phyloP scores from a whole-genome alignment of 228 moss, liverwort and hornwort species.

The Sphagnum magellanicum region DNA sequence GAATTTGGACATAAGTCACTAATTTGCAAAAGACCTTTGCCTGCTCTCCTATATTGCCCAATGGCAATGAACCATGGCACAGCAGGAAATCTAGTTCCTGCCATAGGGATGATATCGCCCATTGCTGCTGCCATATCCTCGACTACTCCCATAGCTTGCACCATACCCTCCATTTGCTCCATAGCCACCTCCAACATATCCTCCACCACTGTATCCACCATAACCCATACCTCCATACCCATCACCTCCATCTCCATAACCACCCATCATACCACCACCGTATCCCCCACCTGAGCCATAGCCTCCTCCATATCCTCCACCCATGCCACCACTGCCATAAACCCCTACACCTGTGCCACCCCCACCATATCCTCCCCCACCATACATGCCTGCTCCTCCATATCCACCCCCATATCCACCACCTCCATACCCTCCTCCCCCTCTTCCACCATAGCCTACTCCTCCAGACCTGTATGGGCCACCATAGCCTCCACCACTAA shows the following conservation, averaged over 20 bases:
- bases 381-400: slow-evolving; percentile 70
- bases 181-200: slow-evolving; percentile 43
- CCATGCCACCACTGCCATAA: slow-evolving; percentile 51
- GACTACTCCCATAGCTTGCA: slow-evolving; percentile 66
- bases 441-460: slow-evolving; percentile 74
- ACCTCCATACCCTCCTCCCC: slow-evolving; percentile 65
- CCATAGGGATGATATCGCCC: slow-evolving; percentile 98
- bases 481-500: slow-evolving; percentile 44
- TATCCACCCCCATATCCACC: slow-evolving; percentile 86
- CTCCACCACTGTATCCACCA: slow-evolving; percentile 73
- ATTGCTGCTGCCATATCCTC: slow-evolving; percentile 88
- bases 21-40: too few species aligned
- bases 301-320: slow-evolving; percentile 77
- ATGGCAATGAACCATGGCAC: too few species aligned
- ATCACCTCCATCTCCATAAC: slow-evolving; percentile 82
- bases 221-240: slow-evolving; percentile 92
- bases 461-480: slow-evolving; percentile 78
- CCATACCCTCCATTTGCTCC: slow-evolving; percentile 53
- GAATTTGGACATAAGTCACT: too few species aligned
- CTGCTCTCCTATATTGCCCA: too few species aligned
- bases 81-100: slow-evolving; percentile 51
- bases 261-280: slow-evolving; percentile 79
- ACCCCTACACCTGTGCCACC: slow-evolving; percentile 69
- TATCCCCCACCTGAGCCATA: slow-evolving; percentile 75
- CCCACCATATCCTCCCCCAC: slow-evolving; percentile 70